Conservation (phyloP, 2,329 filamentous ascomycete genomes). For the Aspergillus brasiliensis region DNA sequence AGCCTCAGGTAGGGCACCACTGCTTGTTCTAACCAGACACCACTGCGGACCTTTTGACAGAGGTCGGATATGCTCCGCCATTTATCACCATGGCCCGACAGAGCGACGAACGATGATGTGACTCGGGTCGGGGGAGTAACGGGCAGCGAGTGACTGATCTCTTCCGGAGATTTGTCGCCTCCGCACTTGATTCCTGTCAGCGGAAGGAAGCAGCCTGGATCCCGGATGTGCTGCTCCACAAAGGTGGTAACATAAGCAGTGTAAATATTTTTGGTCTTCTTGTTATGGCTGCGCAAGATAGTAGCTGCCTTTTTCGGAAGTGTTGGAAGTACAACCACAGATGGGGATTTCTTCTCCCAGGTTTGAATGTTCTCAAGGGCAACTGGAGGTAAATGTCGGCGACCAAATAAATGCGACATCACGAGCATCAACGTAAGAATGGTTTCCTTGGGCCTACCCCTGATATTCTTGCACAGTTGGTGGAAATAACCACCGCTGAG, state of each 20-base stretch:
- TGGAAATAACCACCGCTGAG: slow-evolving; percentile 72
- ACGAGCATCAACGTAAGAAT: slow-evolving; percentile 67
- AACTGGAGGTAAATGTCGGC: slow-evolving; percentile 49
- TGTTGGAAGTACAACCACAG: slow-evolving; percentile 65
- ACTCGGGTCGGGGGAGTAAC: slow-evolving; percentile 35
- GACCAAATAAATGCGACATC: slow-evolving; percentile 70
- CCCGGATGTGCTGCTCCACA: slow-evolving; percentile 62
- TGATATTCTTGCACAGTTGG: slow-evolving; percentile 61
- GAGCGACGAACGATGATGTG: slow-evolving; percentile 69
- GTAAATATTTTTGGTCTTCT: slow-evolving; percentile 66
- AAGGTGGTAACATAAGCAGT: slow-evolving; percentile 70
- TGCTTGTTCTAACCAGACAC: slow-evolving; percentile 73
- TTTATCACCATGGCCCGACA: slow-evolving; percentile 67
- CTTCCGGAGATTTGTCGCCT: slow-evolving; percentile 31
- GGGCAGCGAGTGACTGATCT: slow-evolving; percentile 1
- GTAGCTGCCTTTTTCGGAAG: slow-evolving; percentile 61
- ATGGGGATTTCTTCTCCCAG: slow-evolving; percentile 60
- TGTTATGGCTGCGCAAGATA: slow-evolving; percentile 64
- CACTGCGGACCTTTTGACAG: slow-evolving; percentile 64
- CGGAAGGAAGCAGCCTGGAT: slow-evolving; percentile 60
- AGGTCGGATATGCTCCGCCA: slow-evolving; percentile 69
- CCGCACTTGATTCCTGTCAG: slow-evolving; percentile 53
- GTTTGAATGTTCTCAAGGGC: slow-evolving; percentile 42
- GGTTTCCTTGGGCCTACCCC: slow-evolving; percentile 52
- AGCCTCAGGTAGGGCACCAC: slow-evolving; percentile 70